Base-by-base conservation (phyloP, 768 basidiomycete species). In the Rickenella mellea region DNA sequence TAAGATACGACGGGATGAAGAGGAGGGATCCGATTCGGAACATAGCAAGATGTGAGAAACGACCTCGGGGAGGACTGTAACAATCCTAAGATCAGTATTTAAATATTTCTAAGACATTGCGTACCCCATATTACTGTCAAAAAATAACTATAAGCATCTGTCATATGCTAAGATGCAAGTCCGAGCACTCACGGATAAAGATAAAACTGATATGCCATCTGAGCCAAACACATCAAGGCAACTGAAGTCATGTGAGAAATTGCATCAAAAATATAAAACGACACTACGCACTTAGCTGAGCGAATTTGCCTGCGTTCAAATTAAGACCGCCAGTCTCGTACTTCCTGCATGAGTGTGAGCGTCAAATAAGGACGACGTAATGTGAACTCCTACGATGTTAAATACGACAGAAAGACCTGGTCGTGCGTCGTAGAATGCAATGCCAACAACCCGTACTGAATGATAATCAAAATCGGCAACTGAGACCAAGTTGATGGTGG, bases 171-270 rank as follows among this genome's bases (percentile, higher is more conserved):
- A 11, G 11, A 27, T n/a, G n/a, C 19, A 36, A 31, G 22, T 28
- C 20, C 25, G 0, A 33, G 41, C 5, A 70, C 86, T 61, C 55
- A 90, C 84, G 87, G 87, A 69, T 91, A 91, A 27, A 89, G 71
- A 55, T 88, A 79, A 56, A 90, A 92, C 54, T 92, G 92, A 56
- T 92, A 94, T 27, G 80, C 78, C 40, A 96, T 85, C 59, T 93
- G 91, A 47, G 80, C 86, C n/a, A 91, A 69, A 60, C 89, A 93
- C 92, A 96, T 94, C 43, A 94, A 52, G 5, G 87, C 88, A 56
- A 87, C 87, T 90, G 49, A 32, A 47, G 48, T n/a, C 19, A 38
- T n/a, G 17, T 48, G 22, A 51, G 35, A 17, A 27, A 15, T 30
- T 32, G 14, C 21, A 28, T 15, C n/a, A 36, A 15, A 9, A 30